Conservation (phyloP, 2,329 filamentous ascomycete genomes). For the Penicillium crustosum region DNA sequence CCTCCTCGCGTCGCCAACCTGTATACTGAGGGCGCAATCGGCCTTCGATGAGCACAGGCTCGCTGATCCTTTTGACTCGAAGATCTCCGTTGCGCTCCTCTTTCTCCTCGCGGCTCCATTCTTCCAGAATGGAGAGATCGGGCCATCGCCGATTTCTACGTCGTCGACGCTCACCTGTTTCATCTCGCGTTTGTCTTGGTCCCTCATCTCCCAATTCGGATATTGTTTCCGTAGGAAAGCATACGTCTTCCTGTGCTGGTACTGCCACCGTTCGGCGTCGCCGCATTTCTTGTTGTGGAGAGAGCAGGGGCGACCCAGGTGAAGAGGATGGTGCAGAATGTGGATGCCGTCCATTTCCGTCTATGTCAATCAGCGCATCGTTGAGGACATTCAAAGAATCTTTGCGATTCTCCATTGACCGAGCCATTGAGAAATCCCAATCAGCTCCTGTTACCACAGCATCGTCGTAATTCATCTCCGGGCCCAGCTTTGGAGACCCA, state of each 20-base stretch:
- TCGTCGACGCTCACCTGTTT: constrained; percentile 47
- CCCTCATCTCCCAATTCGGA: constrained; percentile 81
- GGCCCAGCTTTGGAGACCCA: constrained; percentile 55
- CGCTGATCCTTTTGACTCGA: constrained; percentile 85
- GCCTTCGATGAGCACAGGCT: constrained; percentile 89
- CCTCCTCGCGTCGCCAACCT: constrained; percentile 82
- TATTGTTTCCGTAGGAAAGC: constrained; percentile 77
- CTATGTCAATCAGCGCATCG: constrained; percentile 49
- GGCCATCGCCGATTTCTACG: constrained; percentile 78
- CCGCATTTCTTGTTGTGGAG: constrained; percentile 37
- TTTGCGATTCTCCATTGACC: constrained; percentile 39
- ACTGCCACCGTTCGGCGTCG: constrained; percentile 61
- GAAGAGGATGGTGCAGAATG: constrained; percentile 35
- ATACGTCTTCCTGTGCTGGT: constrained; percentile 81
- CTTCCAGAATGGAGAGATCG: constrained; percentile 77
- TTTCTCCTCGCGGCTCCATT: constrained; percentile 89
- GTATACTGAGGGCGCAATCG: constrained; percentile 76
- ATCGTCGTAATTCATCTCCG: constrained; percentile 57
- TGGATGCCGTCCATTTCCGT: constrained; percentile 29
- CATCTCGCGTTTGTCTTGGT: constrained; percentile 50
- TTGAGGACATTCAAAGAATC: constrained; percentile 31
- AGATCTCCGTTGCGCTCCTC: constrained; percentile 79
- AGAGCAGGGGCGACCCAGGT: constrained; percentile 41
- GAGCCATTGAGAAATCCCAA: constrained; percentile 41
- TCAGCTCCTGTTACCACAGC: constrained; percentile 47